Evolutionary conservation across 2,329 filamentous ascomycete genomes (phyloP).

Genomic region (Stagonosporopsis cucurbitacearum): DNA sequence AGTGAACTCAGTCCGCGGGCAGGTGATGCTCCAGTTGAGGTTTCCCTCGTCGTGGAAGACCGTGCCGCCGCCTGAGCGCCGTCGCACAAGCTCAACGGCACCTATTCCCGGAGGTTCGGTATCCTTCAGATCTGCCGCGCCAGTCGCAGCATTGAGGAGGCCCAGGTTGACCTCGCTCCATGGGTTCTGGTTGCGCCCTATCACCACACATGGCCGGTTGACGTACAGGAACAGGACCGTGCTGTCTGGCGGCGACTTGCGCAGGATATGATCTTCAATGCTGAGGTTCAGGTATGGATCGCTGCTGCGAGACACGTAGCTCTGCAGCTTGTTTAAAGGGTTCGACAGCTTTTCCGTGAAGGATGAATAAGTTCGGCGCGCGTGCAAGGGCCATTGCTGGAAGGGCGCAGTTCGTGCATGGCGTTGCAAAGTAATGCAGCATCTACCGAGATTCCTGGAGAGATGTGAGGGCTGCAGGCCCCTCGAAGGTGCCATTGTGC

Average conservation of each 20-base stretch:
- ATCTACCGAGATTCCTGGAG: neutral
- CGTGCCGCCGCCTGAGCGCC: conserved; percentile 86
- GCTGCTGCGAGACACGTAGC: conserved; percentile 59
- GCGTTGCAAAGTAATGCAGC: neutral
- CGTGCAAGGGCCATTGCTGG: neutral
- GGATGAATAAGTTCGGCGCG: conserved; percentile 20
- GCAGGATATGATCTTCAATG: conserved; percentile 88
- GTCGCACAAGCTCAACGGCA: conserved; percentile 71
- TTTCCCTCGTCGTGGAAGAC: conserved; percentile 96
- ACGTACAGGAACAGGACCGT: conserved; percentile 85
- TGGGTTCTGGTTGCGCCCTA: conserved; percentile 97
- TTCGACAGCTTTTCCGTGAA: conserved; percentile 41
- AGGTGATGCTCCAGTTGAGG: conserved; percentile 93
- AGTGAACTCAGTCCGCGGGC: conserved; percentile 76
- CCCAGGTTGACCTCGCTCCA: conserved; percentile 88
- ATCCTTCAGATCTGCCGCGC: conserved; percentile 27
- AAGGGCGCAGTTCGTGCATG: neutral
- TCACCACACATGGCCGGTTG: conserved; percentile 85
- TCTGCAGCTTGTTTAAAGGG: conserved; percentile 50
- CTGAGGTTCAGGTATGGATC: conserved; percentile 91
- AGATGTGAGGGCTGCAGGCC: conserved; percentile 4
- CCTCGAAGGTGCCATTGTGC: conserved; percentile 30
- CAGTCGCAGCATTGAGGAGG: conserved; percentile 58
- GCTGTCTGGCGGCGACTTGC: conserved; percentile 73
- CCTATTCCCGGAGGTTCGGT: conserved; percentile 51